Base-by-base conservation (phyloP, 1,284 basidiomycete genomes). In the Naganishia liquefaciens region DNA sequence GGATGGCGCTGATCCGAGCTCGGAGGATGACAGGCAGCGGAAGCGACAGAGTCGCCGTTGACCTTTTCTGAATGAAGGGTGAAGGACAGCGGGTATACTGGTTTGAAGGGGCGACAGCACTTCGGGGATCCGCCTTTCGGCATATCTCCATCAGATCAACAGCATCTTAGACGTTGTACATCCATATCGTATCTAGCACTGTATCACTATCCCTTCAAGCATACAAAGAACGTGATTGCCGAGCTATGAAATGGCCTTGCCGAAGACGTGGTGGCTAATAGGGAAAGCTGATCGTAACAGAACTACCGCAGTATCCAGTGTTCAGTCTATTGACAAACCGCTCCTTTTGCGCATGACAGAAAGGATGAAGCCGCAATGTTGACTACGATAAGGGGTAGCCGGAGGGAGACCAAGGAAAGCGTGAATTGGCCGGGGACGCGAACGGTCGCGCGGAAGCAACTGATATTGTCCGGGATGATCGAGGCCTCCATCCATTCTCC, bases 1-100 rank as follows among this genome's bases (percentile, higher is more conserved):
- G 44, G 55, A 58, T 47, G 49, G 49, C 27, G 30, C 33, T n/a
- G 57, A 60, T 30, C 47, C 57, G 46, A 50, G 46, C 10, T 60
- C 57, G 13, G 57, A 60, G 46, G 57, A 60, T n/a, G 57, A 60
- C 40, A 49, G 57, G 25, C 57, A 60, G 46, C 57, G 57, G 10
- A 60, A 60, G 33, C 33, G 57, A 25, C 57, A 60, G 46, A 50
- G 21, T 2, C 21, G 57, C n/a, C 57, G 57, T 11, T 60, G 57
- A 60, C 21, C 27, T 4, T 13, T 39, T 13, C 23, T 25, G 2
- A 23, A 27, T 21, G 11, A 13, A 13, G 33, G 33, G 13, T 27
- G 28, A 13, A 28, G 5, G 21, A 28, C 49, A 5, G 17, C 10
- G 3, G 27, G 6, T 28, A 13, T 11, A n/a, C n/a, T n/a, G n/a